Evolutionary conservation across 345 rosid genomes (phyloP), one percentile per base, ranked within the genome.

Genomic region (Sisymbrium irio): DNA sequence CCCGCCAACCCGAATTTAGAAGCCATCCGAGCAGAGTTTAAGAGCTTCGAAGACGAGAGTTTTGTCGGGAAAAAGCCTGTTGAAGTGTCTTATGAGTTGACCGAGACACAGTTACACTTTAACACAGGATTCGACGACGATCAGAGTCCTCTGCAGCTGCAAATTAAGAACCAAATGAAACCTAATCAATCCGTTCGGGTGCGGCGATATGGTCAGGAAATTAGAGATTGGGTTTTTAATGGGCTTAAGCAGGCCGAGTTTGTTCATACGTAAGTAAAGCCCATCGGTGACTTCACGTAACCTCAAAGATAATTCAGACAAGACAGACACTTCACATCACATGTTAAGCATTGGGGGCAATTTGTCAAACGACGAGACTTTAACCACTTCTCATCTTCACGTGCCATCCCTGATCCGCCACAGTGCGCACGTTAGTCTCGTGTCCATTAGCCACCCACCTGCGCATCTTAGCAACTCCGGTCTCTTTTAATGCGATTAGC

Each of bases 1-100:
- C 97, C 98, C 30, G 98, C 96, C 36, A 88, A 76, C 1, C 97
- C 98, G 75, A 90, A 85, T 82, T 90, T 95, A 33, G 99, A 92
- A 27, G 99, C 86, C 99, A 95, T 92, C 65, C 13, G 32, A 37
- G 45, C 57, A 44, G 28, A 37, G 36, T 7, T 12, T n/a, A 4
- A 4, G 36, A 36, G 9, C 7, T 46, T 54, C 12, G 9, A 19
- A 53, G 44, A 65, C 41, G 13, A 28, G 67, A 12, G 15, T 55
- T 56, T 3, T n/a, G 40, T 22, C 62, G 27, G 72, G 15, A 15
- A 15, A 3, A 18, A 37, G 58, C 36, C 36, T 42, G 3, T 53
- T 8, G 10, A 64, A 39, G 46, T 67, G 55, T 22, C 60, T 41
- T 20, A 60, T 50, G 62, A 67, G 68, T 63, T 69, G 79, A 76